Percentiles rank a stretch among this genome's conserved stretches.
phyloP scores from a whole-genome alignment of 2,329 filamentous ascomycete species.

The Seiridium unicorne region DNA sequence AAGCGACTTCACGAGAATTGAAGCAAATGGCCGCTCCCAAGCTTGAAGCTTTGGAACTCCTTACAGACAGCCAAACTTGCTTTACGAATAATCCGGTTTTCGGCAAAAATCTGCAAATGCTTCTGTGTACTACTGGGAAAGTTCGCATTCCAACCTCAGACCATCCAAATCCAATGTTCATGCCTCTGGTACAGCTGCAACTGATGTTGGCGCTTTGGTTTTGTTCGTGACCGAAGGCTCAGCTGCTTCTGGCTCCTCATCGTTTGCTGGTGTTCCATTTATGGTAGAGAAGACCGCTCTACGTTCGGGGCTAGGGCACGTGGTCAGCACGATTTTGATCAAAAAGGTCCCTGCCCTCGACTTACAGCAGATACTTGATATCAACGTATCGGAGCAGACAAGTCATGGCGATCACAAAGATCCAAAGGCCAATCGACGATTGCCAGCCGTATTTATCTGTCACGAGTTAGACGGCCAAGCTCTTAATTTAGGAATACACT shows the following conservation, averaged over 20 bases:
- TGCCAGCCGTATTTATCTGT: slow-evolving; percentile 46
- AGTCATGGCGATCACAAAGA: slow-evolving; percentile 44
- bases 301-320: not conserved
- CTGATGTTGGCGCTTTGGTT: not conserved
- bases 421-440: slow-evolving; percentile 40
- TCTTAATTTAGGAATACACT: not conserved
- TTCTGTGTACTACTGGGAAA: not conserved
- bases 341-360: not conserved
- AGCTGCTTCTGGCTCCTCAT: not conserved
- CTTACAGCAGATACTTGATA: slow-evolving; percentile 35
- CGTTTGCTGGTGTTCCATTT: not conserved
- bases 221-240: not conserved
- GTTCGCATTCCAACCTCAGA: not conserved
- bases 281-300: not conserved
- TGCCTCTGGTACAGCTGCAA: not conserved
- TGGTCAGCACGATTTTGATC: not conserved
- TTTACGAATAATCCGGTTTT: not conserved
- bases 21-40: too few species aligned
- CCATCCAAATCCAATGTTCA: not conserved
- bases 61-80: not conserved
- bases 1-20: too few species aligned
- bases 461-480: not conserved
- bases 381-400: slow-evolving; percentile 41
- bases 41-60: too few species aligned
- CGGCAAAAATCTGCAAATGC: not conserved